phyloP scores from a whole-genome alignment of 202 grass and related monocot species.

The Eragrostis tef region DNA sequence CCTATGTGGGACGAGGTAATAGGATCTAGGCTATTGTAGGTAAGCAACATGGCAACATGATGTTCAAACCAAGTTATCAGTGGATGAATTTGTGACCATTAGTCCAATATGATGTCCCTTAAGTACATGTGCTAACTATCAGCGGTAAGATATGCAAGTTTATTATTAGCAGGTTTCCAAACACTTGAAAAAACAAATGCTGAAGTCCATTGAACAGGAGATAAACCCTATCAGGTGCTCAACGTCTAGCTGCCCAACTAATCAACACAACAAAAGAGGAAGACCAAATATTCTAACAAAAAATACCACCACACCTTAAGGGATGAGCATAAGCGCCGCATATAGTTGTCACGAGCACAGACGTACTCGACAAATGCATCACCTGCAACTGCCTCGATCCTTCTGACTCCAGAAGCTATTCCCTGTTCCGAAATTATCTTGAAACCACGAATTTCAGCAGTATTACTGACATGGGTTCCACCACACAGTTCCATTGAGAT shows the following conservation, averaged over 20 bases:
- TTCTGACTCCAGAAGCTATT: conserved; percentile 93
- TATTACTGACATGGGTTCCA: conserved; percentile 93
- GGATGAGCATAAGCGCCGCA: conserved; percentile 76
- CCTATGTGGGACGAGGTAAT: background rate
- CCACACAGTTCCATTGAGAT: conserved; percentile 97
- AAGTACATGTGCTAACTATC: background rate
- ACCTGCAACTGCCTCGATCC: conserved; percentile 93
- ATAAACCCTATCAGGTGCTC: background rate
- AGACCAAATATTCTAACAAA: conserved; percentile 2
- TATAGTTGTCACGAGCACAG: conserved; percentile 78
- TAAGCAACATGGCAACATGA: conserved; percentile 33
- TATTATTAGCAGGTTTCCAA: background rate
- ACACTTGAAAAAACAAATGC: conserved; percentile 21
- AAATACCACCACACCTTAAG: conserved; percentile 67
- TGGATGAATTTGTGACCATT: background rate
- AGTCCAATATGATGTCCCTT: background rate
- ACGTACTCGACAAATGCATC: conserved; percentile 94
- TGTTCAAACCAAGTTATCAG: background rate
- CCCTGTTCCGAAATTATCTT: conserved; percentile 96
- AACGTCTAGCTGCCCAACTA: background rate
- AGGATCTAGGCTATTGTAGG: background rate
- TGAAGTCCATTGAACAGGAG: conserved; percentile 26
- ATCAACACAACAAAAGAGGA: conserved; percentile 19
- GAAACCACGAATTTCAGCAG: conserved; percentile 88
- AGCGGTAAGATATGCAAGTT: conserved; percentile 6